Base-by-base conservation (phyloP, 257 asterid species). In the Solanum piurae region DNA sequence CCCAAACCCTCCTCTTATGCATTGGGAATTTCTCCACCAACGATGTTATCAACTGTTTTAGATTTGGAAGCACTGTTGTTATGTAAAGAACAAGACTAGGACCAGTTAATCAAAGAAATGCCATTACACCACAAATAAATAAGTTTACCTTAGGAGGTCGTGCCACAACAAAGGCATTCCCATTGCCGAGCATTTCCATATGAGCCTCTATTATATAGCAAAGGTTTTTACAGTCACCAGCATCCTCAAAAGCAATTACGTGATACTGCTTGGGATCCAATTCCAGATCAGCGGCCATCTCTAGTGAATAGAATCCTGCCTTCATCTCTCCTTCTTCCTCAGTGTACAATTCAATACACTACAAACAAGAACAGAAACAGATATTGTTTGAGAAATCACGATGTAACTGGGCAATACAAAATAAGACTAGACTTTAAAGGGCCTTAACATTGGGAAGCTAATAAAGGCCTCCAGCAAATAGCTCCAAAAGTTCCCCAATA, bases 281-380 rank as follows among this genome's bases (percentile, higher is more conserved):
- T 87, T 96, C 98, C 46, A 96, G 98, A 93, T 97, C 98, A 88
- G 98, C 91, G 55, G 98, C 99, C 99, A 97, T 97, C 92, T 96
- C 99, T 90, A 97, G 89, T 7, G 99, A 94, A 92, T 97, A 97
- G 77, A 97, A 94, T 64, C 99, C 99, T 62, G 92, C 93, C 89
- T 90, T 91, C 92, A 94, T 93, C 93, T 95, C 98, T 87, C 93
- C 98, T 21, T 92, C 89, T 82, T 94, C 96, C 42, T 91, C 86
- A 0, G 94, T 96, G 91, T 95, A 96, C 90, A 97, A 68, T 89
- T 97, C 99, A 75, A 97, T 93, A 91, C 99, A 94, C 99, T 97
- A 89, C 46, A 58, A 91, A 80, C 64, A 86, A 90, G 89, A 66
- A 83, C 69, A 87, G 46, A 87, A 73, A 69, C 74, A 82, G 79